Conservation (phyloP, 1,139 yeast genomes). For the Komagataea norvegica region DNA sequence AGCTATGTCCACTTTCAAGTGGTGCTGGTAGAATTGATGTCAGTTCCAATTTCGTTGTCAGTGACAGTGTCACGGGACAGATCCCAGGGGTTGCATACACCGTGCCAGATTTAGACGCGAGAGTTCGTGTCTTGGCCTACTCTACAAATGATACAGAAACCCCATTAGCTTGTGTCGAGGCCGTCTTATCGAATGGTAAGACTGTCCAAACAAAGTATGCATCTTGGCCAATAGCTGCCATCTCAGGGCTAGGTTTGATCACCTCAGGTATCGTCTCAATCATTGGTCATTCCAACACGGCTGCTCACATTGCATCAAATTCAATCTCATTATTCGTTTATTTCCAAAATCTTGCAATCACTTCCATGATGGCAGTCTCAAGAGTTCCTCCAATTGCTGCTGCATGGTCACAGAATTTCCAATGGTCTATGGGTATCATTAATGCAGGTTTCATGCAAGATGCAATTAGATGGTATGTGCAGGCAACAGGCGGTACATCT, state of each 20-base stretch:
- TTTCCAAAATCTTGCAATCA: constrained; percentile 89
- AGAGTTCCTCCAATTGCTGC: constrained; percentile 95
- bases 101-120: constrained; percentile 91
- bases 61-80: constrained; percentile 38
- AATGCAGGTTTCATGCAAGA: constrained; percentile 74
- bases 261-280: constrained; percentile 86
- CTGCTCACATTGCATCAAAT: constrained; percentile 95
- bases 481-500: constrained; percentile 90
- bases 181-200: constrained; percentile 78
- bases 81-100: constrained; percentile 85
- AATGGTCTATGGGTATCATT: constrained; percentile 94
- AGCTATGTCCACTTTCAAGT: constrained; percentile 77
- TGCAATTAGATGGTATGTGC: constrained; percentile 91
- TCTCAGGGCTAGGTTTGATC: constrained; percentile 80
- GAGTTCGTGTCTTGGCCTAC: constrained; percentile 70
- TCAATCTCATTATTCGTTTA: constrained; percentile 88
- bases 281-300: constrained; percentile 86
- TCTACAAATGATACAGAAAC: constrained; percentile 38
- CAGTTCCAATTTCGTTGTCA: constrained; percentile 45
- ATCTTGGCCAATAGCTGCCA: constrained; percentile 94
- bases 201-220: constrained; percentile 95
- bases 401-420: constrained; percentile 96
- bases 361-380: constrained; percentile 94
- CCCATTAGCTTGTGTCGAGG: constrained; percentile 89
- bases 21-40: constrained; percentile 89